phyloP scores from a whole-genome alignment of 176 grass and related monocot species.

The maize (Zea mays) region DNA sequence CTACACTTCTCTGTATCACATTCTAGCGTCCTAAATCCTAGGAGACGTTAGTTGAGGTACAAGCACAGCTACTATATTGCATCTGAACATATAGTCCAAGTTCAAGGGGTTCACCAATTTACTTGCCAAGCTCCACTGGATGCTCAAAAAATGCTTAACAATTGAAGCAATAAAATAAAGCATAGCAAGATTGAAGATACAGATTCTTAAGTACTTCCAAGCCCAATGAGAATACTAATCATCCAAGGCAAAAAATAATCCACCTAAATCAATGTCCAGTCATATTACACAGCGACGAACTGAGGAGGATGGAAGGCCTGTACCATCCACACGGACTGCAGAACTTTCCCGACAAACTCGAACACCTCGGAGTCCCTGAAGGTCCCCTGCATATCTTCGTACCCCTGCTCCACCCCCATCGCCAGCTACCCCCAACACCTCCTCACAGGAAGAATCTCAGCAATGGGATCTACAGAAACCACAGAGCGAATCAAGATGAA shows the following conservation, averaged over 20 bases:
- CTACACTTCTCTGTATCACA: not conserved
- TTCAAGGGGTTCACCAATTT: not conserved
- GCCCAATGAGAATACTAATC: not conserved
- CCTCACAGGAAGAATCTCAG: constrained; percentile 40
- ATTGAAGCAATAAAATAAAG: constrained; percentile 8
- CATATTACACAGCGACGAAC: not conserved
- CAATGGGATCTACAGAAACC: not conserved
- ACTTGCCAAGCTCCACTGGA: not conserved
- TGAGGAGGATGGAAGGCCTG: not conserved
- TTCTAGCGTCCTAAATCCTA: not conserved
- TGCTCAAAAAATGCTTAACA: not conserved
- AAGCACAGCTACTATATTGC: not conserved
- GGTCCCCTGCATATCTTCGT: constrained; percentile 29
- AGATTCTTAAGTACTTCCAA: not conserved
- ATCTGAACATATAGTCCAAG: not conserved
- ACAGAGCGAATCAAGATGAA: not conserved
- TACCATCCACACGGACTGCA: constrained; percentile 48
- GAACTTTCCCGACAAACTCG: not conserved
- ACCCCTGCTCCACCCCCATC: constrained; percentile 46
- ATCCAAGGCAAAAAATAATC: not conserved
- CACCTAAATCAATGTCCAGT: not conserved
- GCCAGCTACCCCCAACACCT: constrained; percentile 35
- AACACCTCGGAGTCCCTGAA: not conserved
- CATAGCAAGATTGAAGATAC: not conserved
- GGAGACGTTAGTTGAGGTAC: not conserved